Evolutionary conservation across 2,329 filamentous ascomycete species (phyloP).

Genomic region (Paracorniculantispora psalliotae): DNA sequence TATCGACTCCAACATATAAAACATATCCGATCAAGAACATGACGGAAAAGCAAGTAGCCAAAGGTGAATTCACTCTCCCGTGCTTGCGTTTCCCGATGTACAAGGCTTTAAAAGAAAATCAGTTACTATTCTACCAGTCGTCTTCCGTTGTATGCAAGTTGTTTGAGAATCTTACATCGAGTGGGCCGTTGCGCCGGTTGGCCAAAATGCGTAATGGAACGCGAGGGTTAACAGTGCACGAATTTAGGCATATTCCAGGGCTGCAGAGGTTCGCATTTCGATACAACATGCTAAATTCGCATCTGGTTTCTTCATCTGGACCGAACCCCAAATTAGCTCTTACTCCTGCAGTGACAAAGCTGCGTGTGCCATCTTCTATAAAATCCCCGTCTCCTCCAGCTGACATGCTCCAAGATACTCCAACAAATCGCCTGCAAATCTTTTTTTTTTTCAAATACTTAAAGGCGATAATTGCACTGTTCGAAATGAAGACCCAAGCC

Average conservation of each 20-base stretch:
- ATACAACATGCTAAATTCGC: background rate
- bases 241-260: background rate
- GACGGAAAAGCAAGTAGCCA: no score
- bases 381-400: background rate
- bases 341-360: background rate
- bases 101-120: background rate
- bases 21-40: no score
- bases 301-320: background rate
- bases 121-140: background rate
- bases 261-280: background rate
- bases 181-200: background rate
- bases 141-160: background rate
- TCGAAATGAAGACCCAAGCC: background rate
- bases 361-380: background rate
- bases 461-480: no score
- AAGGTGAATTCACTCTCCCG: no score
- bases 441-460: no score
- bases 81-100: no score
- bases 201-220: background rate
- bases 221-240: background rate
- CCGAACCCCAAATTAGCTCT: background rate
- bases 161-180: background rate
- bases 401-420: no score
- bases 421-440: no score
- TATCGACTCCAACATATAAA: no score